Percentiles rank a stretch among this genome's conserved stretches.
Conservation (phyloP, 2,329 filamentous ascomycete species). For the Colletotrichum cuscutae region DNA sequence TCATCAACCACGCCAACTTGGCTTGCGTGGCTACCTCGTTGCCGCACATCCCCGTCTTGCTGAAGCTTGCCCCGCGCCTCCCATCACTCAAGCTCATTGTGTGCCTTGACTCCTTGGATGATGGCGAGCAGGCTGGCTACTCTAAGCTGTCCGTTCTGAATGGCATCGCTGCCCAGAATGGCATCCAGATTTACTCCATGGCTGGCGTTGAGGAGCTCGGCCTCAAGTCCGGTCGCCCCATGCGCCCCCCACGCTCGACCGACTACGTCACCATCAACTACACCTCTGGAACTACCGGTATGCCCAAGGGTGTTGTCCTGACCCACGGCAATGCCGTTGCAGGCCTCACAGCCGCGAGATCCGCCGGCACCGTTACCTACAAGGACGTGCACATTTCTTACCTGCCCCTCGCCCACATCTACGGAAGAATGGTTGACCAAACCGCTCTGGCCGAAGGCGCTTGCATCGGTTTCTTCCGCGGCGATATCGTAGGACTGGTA, state of each 20-base stretch:
- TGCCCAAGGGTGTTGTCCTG: conserved; percentile 85
- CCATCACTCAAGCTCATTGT: conserved; percentile 89
- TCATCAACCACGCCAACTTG: conserved; percentile 89
- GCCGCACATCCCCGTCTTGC: conserved; percentile 81
- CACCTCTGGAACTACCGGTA: conserved; percentile 85
- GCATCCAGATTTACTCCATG: conserved; percentile 83
- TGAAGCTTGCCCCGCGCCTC: conserved; percentile 81
- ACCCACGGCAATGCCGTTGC: conserved; percentile 85
- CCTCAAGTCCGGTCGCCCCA: conserved; percentile 72
- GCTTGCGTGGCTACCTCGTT: conserved; percentile 81
- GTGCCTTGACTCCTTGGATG: conserved; percentile 83
- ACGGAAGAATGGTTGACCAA: conserved; percentile 86
- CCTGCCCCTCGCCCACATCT: conserved; percentile 94
- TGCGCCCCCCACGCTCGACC: conserved; percentile 76
- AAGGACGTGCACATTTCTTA: conserved; percentile 82
- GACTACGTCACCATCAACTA: conserved; percentile 93
- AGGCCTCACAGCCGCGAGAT: conserved; percentile 71
- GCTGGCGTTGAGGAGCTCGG: conserved; percentile 85
- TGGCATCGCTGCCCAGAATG: conserved; percentile 77
- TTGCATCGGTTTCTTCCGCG: conserved; percentile 91
- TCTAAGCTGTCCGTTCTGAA: conserved; percentile 85
- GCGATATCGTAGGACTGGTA: conserved; percentile 84
- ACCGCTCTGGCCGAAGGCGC: conserved; percentile 76
- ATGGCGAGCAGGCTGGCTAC: conserved; percentile 78
- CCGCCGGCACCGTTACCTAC: conserved; percentile 59